Evolutionary conservation across 1,284 basidiomycete genomes (phyloP).

Genomic region (Porphyrellus sp.): DNA sequence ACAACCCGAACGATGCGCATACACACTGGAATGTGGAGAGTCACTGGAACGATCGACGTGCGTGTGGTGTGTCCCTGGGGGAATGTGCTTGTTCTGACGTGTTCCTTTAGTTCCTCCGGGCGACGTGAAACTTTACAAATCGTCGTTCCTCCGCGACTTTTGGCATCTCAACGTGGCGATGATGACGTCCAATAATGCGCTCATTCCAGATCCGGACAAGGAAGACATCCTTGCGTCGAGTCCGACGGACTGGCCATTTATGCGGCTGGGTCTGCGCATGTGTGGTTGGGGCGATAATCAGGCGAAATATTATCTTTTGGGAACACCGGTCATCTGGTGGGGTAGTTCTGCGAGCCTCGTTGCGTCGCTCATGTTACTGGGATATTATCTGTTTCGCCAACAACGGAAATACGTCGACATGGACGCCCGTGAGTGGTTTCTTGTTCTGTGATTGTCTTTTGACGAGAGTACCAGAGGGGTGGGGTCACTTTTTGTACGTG

Average conservation of each 20-base stretch:
- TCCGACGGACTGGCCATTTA: slow-evolving; percentile 92
- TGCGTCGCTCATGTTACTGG: slow-evolving; percentile 52
- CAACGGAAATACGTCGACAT: slow-evolving; percentile 92
- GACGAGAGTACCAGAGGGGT: slow-evolving; percentile 57
- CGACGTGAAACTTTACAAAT: slow-evolving; percentile 79
- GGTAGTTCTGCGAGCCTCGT: slow-evolving; percentile 67
- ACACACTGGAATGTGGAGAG: slow-evolving; percentile 99
- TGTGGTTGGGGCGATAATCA: slow-evolving; percentile 92
- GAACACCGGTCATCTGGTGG: slow-evolving; percentile 95
- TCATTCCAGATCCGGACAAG: slow-evolving; percentile 96
- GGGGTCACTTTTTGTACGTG: slow-evolving; percentile 94
- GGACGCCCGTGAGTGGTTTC: slow-evolving; percentile 61
- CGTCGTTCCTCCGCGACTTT: slow-evolving; percentile 95
- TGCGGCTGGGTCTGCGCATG: slow-evolving; percentile 89
- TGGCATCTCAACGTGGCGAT: slow-evolving; percentile 99
- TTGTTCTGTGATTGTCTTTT: not conserved
- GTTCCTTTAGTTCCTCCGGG: slow-evolving; percentile 70
- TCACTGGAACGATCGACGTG: slow-evolving; percentile 91
- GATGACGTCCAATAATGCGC: slow-evolving; percentile 99
- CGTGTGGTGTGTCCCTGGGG: slow-evolving; percentile 37
- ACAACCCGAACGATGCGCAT: slow-evolving; percentile 78
- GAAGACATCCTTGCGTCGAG: slow-evolving; percentile 93
- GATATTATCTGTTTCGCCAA: slow-evolving; percentile 75
- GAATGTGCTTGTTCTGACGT: slow-evolving; percentile 1
- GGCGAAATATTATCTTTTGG: slow-evolving; percentile 92